Base-by-base conservation (phyloP, 176 grass and related monocot genomes). In the Paspalum notatum region DNA sequence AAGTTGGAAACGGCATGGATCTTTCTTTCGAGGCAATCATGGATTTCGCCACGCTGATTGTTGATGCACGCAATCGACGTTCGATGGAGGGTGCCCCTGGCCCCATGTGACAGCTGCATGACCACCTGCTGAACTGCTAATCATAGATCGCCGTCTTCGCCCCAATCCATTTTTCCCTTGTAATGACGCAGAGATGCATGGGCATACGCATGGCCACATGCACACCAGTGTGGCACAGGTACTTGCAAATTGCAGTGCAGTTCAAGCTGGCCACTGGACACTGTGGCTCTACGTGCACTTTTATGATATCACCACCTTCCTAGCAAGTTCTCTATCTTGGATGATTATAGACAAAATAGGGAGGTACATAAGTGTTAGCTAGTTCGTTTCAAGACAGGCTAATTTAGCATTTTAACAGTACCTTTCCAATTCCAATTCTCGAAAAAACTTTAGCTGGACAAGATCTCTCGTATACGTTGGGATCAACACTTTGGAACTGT, bases 91-190 rank as follows among this genome's bases (percentile, higher is more conserved):
- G 26, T 25, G 1, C 47, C 47, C 50, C 24, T 18, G 47, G 45
- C 12, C 66, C 38, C 87, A 71, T 88, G 80, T 89, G 87, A 71
- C 39, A 81, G 71, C 48, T 39, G 6, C 58, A 78, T 83, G 48
- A 73, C 50, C 80, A 58, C 17, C 42, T 62, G 75, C 82, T 61
- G 47, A 22, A 83, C 50, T 77, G 72, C 65, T 85, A 89, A 77
- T 77, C 60, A 15, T 49, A 64, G 14, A 27, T 75, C 32, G 49
- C 72, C 57, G 47, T 78, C 71, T 63, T 71, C 50, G 5, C 46
- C 43, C 63, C 37, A n/a, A 64, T 71, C 6, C 25, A 26, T 43
- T 7, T 7, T 59, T 53, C 56, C 25, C 74, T 45, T 13, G 8
- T 8, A 52, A 22, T 68, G 62, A 64, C 25, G 17, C 49, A 40